Conservation (phyloP, 176 grass and related monocot genomes). For the Hsuehochloa calcarea region DNA sequence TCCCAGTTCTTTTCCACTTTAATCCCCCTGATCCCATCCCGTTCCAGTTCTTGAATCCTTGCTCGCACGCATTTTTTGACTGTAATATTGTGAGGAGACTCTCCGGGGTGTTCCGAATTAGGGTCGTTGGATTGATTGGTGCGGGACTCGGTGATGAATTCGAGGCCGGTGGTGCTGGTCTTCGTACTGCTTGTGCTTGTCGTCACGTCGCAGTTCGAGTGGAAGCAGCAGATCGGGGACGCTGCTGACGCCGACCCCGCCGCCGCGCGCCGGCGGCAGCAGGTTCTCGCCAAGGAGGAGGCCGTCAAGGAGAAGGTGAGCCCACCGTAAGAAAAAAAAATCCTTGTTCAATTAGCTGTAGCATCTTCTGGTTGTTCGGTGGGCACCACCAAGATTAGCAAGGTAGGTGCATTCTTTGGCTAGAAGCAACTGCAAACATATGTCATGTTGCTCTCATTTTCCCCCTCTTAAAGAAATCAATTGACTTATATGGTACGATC, state of each 20-base stretch:
- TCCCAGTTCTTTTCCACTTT: not conserved
- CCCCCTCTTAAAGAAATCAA: not conserved
- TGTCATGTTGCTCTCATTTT: not conserved
- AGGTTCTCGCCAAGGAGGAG: slow-evolving; percentile 51
- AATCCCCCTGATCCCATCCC: not conserved
- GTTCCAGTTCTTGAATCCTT: not conserved
- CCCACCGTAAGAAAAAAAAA: not conserved
- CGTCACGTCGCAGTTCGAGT: slow-evolving; percentile 71
- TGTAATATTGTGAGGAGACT: not conserved
- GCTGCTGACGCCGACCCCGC: slow-evolving; percentile 46
- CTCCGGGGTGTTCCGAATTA: not conserved
- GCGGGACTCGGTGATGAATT: slow-evolving; percentile 39
- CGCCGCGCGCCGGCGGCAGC: slow-evolving; percentile 33
- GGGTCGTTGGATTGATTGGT: not conserved
- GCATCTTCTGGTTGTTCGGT: not conserved
- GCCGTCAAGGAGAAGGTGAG: slow-evolving; percentile 70
- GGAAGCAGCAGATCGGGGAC: slow-evolving; percentile 72
- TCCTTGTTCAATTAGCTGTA: not conserved
- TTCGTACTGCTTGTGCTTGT: slow-evolving; percentile 62
- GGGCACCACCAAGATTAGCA: not conserved
- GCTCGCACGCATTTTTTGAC: not conserved
- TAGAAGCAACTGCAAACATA: not conserved
- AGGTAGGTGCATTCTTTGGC: not conserved
- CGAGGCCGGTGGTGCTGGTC: slow-evolving; percentile 56
- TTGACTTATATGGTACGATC: not conserved